phyloP scores from a whole-genome alignment of 2,329 filamentous ascomycete genomes.

The Fusarium sp. region DNA sequence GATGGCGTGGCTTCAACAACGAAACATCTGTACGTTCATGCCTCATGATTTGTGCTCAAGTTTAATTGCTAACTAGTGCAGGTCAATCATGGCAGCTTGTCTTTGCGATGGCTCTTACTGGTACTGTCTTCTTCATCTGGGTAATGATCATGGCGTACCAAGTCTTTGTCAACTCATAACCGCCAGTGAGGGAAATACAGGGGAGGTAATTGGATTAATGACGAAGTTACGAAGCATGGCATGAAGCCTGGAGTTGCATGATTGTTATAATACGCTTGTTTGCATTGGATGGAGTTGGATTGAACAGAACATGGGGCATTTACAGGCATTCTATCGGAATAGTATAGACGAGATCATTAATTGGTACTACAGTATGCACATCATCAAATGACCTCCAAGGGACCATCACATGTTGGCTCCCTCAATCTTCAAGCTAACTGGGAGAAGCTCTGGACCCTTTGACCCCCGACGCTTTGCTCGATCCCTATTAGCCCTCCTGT shows the following conservation, averaged over 20 bases:
- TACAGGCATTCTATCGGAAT: background rate
- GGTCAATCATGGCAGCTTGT: constrained; percentile 72
- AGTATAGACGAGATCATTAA: background rate
- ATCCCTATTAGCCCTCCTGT: constrained; percentile 18
- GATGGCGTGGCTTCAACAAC: constrained; percentile 72
- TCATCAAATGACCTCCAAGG: background rate
- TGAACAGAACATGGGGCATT: constrained; percentile 18
- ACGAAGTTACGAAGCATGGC: constrained; percentile 37
- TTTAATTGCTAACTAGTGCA: constrained; percentile 43
- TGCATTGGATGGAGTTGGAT: constrained; percentile 30
- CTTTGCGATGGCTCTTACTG: constrained; percentile 70
- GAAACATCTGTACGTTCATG: constrained; percentile 66
- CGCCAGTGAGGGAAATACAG: background rate
- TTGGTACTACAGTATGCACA: constrained; percentile 2
- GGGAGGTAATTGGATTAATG: background rate
- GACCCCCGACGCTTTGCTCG: constrained; percentile 1
- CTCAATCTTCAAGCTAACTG: constrained; percentile 2
- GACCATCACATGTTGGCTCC: background rate
- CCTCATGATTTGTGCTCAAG: fast-evolving
- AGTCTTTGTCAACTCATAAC: constrained; percentile 63
- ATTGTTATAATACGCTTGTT: background rate
- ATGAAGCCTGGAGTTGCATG: constrained; percentile 26
- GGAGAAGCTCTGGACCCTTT: background rate
- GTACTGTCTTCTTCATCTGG: constrained; percentile 70
- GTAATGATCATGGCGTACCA: constrained; percentile 75